Percentiles rank a stretch among this genome's conserved stretches.
Conservation (phyloP, 176 grass and related monocot species). For the Carex myosuroides region DNA sequence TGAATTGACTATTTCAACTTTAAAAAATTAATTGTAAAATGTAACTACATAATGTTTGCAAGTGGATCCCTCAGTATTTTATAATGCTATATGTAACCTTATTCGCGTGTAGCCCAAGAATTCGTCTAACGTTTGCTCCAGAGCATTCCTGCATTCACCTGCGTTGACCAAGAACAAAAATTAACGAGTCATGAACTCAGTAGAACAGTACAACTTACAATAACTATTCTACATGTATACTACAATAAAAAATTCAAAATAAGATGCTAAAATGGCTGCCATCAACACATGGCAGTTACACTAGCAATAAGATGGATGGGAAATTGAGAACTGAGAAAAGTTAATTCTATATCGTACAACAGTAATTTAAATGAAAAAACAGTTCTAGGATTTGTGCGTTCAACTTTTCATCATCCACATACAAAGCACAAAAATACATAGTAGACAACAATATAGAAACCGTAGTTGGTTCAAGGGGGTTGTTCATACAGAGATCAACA, state of each 20-base stretch:
- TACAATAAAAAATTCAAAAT: not conserved
- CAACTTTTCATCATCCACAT: not conserved
- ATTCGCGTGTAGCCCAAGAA: no score
- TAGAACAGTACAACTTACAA: no score
- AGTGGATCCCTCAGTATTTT: no score
- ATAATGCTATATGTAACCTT: not conserved
- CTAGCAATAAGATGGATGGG: no score
- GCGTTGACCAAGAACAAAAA: no score
- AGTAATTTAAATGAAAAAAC: not conserved
- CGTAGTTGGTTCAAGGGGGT: slow-evolving; percentile 6
- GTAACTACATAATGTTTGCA: no score
- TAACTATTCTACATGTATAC: not conserved
- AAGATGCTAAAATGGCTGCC: not conserved
- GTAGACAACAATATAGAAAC: not conserved
- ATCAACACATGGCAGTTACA: no score
- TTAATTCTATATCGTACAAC: not conserved
- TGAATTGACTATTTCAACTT: no score
- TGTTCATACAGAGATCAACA: slow-evolving; percentile 13
- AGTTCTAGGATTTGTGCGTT: not conserved
- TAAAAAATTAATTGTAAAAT: no score
- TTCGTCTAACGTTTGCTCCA: not conserved
- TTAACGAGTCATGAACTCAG: no score
- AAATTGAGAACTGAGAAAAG: not conserved
- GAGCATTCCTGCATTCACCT: no score
- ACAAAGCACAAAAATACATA: slow-evolving; percentile 6